Base-by-base conservation (phyloP, 2,329 filamentous ascomycete species). In the Aspergillus tubingensis region DNA sequence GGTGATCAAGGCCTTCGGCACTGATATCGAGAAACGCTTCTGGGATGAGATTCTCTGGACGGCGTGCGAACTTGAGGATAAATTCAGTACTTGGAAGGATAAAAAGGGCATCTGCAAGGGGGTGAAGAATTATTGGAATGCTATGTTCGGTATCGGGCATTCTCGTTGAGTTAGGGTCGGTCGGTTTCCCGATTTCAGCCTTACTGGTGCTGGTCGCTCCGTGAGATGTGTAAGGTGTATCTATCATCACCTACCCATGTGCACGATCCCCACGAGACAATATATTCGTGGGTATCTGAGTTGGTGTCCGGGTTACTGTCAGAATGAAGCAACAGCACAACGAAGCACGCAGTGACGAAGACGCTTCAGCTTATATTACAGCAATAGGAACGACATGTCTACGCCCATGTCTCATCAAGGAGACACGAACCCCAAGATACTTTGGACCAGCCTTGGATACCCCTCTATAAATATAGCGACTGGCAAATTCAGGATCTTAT, bases 21-120 rank as follows among this genome's bases (percentile, higher is more conserved):
- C 67, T 4, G 77, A 79, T 61, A 62, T 77, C 3, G 77, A 79
- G 61, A 71, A 66, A 50, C 61, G 68, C 15, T 76, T 76, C 44
- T 79, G 77, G 77, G 65, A 65, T 2, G 75, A 77, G 61, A 76
- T 79, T 55, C 71, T 70, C 38, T 73, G 72, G 65, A 73, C 76
- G 6, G 76, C 72, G 10, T 79, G 76, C 60, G 71, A 74, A 51
- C 70, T 78, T 19, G 73, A 78, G 57, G 58, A 64, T 27, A 72
- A 67, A 44, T 73, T 74, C 57, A 60, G 59, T 32, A 68, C 65
- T 53, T 78, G 76, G 74, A 67, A 68, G 15, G 68, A 66, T n/a
- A 69, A 69, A 57, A 65, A 62, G 39, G 68, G 65, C 8, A 71
- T 77, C 30, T 79, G 76, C 56, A 62, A 70, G 53, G 66, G 66